Base-by-base conservation (phyloP, 768 basidiomycete species). In the Cystobasidium onofrii region DNA sequence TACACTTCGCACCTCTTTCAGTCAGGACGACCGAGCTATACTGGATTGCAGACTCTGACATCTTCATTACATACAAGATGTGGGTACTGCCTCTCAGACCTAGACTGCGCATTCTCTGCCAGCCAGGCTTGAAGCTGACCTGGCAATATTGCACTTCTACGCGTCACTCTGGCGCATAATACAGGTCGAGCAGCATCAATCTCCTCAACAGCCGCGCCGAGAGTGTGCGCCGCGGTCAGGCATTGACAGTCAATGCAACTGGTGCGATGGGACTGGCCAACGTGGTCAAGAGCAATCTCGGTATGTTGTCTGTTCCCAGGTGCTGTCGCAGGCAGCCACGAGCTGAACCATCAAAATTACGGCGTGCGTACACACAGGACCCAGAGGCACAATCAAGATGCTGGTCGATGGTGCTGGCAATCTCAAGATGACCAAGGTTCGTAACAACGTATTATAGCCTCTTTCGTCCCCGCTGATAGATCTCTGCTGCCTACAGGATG, bases 381-480 rank as follows among this genome's bases (percentile, higher is more conserved):
- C 96, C 23, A 85, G 95, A 82, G 96, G 96, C 74, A 98, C 96
- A 0, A 86, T 97, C 77, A 99, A 99, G 85, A 98, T 99, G 95
- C 88, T 99, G 65, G 96, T 99, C 52, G 96, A 98, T 82, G 96
- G 96, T 72, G 85, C 94, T 17, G 96, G 96, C 12, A 91, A 93
- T 83, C 94, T 99, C 82, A 99, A 98, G 86, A 94, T 99, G 91
- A 98, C 96, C 76, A 99, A 98, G 85, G 83, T 83, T 52, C 62
- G 80, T 64, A 25, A 36, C 46, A 54, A 31, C 61, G 31, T 17
- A 33, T 25, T 50, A 31, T 34, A 27, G 46, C 13, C 52, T 3
- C n/a, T 12, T 71, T 63, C 27, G 23, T 63, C 52, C 23, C 61
- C 61, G 25, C 44, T 60, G 60, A 25, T 67, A 6, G 27, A 7